Evolutionary conservation across 177 flowering plant genomes (phyloP).

Genomic region (Vitis hybrid): DNA sequence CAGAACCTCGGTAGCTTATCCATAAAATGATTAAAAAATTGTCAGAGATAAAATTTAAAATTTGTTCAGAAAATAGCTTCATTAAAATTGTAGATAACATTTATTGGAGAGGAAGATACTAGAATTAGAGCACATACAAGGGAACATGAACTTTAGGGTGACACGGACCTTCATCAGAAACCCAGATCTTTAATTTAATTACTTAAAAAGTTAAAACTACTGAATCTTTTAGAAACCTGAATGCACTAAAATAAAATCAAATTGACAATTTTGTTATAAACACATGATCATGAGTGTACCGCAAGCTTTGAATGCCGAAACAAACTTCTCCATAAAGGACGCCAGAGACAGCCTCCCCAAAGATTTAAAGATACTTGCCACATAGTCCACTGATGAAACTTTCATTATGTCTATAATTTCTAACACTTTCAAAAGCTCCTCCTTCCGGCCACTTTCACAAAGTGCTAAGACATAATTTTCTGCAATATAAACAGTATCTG

Average conservation of each 20-base stretch:
- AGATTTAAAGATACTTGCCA: constrained; percentile 49
- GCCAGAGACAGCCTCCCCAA: constrained; percentile 64
- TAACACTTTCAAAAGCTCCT: constrained; percentile 51
- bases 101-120: too few relatives aligned
- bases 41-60: too few relatives aligned
- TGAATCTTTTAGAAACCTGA: neutral
- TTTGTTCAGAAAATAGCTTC: too few relatives aligned
- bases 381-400: constrained; percentile 41
- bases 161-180: too few relatives aligned
- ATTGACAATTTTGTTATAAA: neutral
- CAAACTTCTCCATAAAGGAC: constrained; percentile 45
- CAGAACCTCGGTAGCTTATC: too few relatives aligned
- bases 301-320: constrained; percentile 41
- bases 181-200: too few relatives aligned
- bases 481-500: constrained; percentile 30
- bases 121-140: too few relatives aligned
- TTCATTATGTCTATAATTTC: constrained; percentile 59
- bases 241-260: neutral
- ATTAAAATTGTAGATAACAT: too few relatives aligned
- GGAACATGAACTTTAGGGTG: too few relatives aligned
- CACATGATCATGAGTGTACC: constrained; percentile 40
- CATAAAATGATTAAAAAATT: too few relatives aligned
- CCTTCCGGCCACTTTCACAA: constrained; percentile 56
- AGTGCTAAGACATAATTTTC: constrained; percentile 73
- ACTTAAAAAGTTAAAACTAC: neutral